Base-by-base conservation (phyloP, 306 rosid genomes). In the Vachellia collinsii region DNA sequence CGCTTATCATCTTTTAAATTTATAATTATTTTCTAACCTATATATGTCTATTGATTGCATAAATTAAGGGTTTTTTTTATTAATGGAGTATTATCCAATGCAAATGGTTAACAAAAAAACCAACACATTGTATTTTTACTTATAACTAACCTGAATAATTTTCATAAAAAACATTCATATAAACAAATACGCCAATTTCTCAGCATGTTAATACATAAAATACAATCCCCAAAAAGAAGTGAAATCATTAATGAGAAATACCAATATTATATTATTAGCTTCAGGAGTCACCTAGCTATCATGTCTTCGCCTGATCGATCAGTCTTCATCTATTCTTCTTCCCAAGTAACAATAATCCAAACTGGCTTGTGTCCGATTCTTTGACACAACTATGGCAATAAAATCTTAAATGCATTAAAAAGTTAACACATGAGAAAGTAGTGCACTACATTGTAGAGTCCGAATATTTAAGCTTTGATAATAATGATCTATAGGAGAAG, bases 261-360 rank as follows among this genome's bases (percentile, higher is more conserved):
- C 1, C 34, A 29, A 29, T 29, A 29, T 29, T 29, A 29, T 29
- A 29, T 29, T 29, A 29, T 2, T 2, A 75, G 36, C 83, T 79
- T 74, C 54, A 79, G 86, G 54, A 74, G 76, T 82, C 72, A 73
- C 82, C 80, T 50, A 50, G 56, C 56, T 84, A 88, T 83, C 86
- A 83, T 76, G 75, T 72, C 22, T 8, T 22, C 16, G 54, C 13
- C 72, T 53, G 78, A 54, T 64, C 76, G 77, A 61, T 76, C 8
- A 54, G 69, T 47, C 80, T 34, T 70, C 50, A 51, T 71, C 80
- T 34, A 39, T 61, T 79, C 38, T 79, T 80, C 82, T 79, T 79
- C 37, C 54, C 74, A 39, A 25, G 36, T 36, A 59, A 51, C 59
- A 51, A 47, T 47, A 29, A 29, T 29, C 51, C 51, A 47, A 47